Evolutionary conservation across 768 basidiomycete genomes (phyloP), one percentile per base, ranked within the genome.

Genomic region (Pisolithus albus): DNA sequence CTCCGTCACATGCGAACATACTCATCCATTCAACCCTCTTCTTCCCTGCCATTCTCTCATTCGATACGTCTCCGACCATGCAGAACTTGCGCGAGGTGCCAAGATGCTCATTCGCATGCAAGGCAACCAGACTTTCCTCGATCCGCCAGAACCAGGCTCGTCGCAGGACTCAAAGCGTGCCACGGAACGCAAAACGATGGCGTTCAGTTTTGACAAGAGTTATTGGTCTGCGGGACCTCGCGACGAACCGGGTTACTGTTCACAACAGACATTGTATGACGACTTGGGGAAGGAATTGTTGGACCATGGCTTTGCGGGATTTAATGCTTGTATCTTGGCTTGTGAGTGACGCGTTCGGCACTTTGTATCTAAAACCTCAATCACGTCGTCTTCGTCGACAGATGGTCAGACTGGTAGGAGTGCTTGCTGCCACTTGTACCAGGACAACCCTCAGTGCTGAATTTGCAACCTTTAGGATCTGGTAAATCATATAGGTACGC

Each of bases 251-350:
- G 76, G 78, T 13, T 98, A 97, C 64, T 94, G 92, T 59, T 91
- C 88, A 4, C 95, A 99, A 62, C 85, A 95, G 67, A 97, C 93
- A 0, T 74, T 98, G 52, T 97, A 91, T 69, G 83, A 92, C 59
- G 95, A 98, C 73, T 68, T 98, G 34, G 95, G 95, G 40, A 88
- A 86, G 69, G 95, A 97, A 63, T 70, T 99, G 48, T 74, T 99
- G 60, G 91, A 98, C 67, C 94, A 98, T 66, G 86, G 91, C 40
- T 98, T 99, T 71, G 73, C 87, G 34, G 95, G 95, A 26, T 98
- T 96, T 71, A 97, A 98, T 76, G 90, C 93, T 45, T 97, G 93
- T 79, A 96, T 99, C 70, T 79, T 99, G 66, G 95, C 96, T 70
- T 98, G 94, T 96, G 72, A 79, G 94, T 85, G 7, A 34, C 13